Base-by-base conservation (phyloP, 2,329 filamentous ascomycete species). In the Trichoderma sp. region DNA sequence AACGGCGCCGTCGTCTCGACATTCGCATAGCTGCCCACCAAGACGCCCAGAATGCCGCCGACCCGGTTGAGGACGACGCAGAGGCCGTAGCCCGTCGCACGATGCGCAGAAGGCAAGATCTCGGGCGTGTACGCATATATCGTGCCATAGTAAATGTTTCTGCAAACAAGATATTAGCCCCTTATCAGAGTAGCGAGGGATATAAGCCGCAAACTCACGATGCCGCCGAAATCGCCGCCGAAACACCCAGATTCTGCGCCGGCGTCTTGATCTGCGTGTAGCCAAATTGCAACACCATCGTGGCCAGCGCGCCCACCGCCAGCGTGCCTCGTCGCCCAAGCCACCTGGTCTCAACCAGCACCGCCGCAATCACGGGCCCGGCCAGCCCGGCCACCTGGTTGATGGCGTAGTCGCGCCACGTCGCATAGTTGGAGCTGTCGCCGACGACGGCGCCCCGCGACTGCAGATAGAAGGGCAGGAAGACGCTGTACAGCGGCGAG, bases 331-430 rank as follows among this genome's bases (percentile, higher is more conserved):
- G 65, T 3, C 60, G 66, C 3, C 66, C 69, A 54, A 70, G 63
- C 30, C 66, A 66, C 30, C 56, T 70, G n/a, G 28, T 58, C 55
- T 70, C 69, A 1, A 70, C 26, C 34, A 69, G 24, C 5, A 69
- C 13, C 4, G 66, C 69, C 1, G 66, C 69, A 39, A 70, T 61
- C 5, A 69, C 26, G 1, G 69, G 69, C 7, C 69, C 66, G 18
- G 66, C 14, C 14, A 70, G 69, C 0, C 66, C 69, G 24, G 55
- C 66, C 3, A 70, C 66, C 26, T 69, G 69, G 49, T 69, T 70
- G 46, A 70, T 66, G 43, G 66, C 69, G 24, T 69, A 70, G n/a
- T 70, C 60, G 51, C 69, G 69, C 69, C 69, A 70, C n/a, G 66
- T 70, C 13, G 66, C 13, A 59, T 69, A 70, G n/a, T 68, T 70